phyloP scores from a whole-genome alignment of 352 stramenopile species.

The Pythium folliculosum region DNA sequence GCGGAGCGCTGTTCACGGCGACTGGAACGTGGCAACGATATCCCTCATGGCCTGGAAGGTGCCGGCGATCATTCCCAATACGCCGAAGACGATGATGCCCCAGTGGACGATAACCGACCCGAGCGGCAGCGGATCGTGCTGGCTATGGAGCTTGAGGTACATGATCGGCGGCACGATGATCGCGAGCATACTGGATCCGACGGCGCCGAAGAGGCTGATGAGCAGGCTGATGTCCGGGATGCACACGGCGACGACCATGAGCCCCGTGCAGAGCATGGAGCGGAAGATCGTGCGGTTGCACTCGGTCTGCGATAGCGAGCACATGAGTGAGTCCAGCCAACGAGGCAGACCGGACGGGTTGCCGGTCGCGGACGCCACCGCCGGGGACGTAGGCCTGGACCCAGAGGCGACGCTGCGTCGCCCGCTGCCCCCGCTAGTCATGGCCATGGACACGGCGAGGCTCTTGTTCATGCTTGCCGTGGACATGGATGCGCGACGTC shows the following conservation, averaged over 20 bases:
- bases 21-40: conserved; percentile 39
- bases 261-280: conserved; percentile 75
- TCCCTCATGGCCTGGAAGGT: conserved; percentile 57
- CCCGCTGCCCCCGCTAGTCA: not conserved
- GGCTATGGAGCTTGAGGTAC: conserved; percentile 49
- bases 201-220: conserved; percentile 80
- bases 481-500: conserved; percentile 38
- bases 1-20: not conserved
- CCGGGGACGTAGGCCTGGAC: not conserved
- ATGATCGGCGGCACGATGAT: conserved; percentile 76
- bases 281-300: conserved; percentile 80
- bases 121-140: conserved; percentile 34
- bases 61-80: conserved; percentile 68
- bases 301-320: conserved; percentile 66
- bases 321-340: conserved; percentile 48
- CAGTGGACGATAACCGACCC: conserved; percentile 46
- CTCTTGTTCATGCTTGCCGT: conserved; percentile 24
- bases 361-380: not conserved
- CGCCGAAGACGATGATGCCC: conserved; percentile 50
- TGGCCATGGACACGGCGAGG: conserved; percentile 17
- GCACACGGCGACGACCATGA: conserved; percentile 78
- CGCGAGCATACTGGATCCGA: conserved; percentile 79
- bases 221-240: conserved; percentile 69
- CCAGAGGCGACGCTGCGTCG: conserved; percentile 7
- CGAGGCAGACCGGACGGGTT: conserved; percentile 18